These are phyloP conservation scores for Cicer yamashitae DNA, from an alignment of 306 rosid species.

Conservation along the genomic window DNA sequence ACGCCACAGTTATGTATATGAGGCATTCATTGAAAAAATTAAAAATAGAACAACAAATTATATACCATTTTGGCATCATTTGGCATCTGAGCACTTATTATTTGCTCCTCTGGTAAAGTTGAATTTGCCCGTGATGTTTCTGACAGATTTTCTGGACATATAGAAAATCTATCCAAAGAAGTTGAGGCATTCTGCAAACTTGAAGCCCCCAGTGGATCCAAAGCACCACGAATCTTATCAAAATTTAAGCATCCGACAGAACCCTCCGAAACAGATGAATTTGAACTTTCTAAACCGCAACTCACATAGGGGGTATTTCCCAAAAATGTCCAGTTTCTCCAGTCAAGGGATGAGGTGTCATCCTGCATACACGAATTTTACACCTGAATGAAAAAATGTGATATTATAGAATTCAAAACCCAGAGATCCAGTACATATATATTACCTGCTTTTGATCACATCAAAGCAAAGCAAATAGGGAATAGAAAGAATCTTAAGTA, in stretches of 20 bases:
- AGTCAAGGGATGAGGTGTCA: constrained; percentile 53
- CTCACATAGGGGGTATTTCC: constrained; percentile 41
- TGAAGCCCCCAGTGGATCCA: constrained; percentile 42
- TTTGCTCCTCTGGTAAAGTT: constrained; percentile 37
- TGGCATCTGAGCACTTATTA: constrained; percentile 32
- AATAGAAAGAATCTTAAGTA: constrained; percentile 21
- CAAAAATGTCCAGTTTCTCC: constrained; percentile 73
- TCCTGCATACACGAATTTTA: constrained; percentile 62
- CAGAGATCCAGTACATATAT: constrained; percentile 15
- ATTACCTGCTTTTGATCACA: not conserved
- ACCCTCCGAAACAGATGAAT: constrained; percentile 56
- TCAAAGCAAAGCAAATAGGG: constrained; percentile 23
- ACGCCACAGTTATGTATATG: constrained; percentile 8
- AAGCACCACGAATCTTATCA: constrained; percentile 52
- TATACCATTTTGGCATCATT: constrained; percentile 56
- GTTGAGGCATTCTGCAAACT: constrained; percentile 42
- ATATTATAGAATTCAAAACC: constrained; percentile 34
- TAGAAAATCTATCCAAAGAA: constrained; percentile 47
- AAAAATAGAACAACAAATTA: constrained; percentile 39
- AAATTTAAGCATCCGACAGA: constrained; percentile 65
- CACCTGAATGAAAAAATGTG: constrained; percentile 30
- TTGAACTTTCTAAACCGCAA: constrained; percentile 44
- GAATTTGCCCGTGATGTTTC: constrained; percentile 44
- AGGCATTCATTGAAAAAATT: not conserved
- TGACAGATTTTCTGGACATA: constrained; percentile 46